Base-by-base conservation (phyloP, 805 yeast genomes). In the Saccharomycopsis capsularis region DNA sequence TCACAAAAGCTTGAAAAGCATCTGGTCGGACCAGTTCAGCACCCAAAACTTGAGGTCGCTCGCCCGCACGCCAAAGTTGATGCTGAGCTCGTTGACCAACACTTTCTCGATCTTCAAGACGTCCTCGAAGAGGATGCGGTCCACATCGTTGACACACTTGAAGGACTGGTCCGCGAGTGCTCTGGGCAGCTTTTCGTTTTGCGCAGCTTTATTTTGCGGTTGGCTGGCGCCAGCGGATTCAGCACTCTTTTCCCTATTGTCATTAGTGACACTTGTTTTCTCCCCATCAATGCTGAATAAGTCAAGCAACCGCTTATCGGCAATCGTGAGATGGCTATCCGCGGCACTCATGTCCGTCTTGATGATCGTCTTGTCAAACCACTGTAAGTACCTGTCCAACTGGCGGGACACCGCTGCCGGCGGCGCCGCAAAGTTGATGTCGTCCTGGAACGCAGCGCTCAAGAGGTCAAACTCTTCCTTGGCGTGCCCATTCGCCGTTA, bases 321-420 rank as follows among this genome's bases (percentile, higher is more conserved):
- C 51, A 3, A 60, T 42, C 1, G 54, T 29, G 1, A 49, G 24
- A 2, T 53, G 43, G 2, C 67, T 58, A n/a, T n/a, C n/a, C n/a
- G n/a, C n/a, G 43, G 62, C 62, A 18, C 64, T 62, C 61, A 66
- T 60, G 16, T 66, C 55, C 5, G 47, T 40, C 3, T 55, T 50
- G 2, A 67, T 55, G 13, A 69, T 44, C 35, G 60, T 61, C 7
- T 67, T 67, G 44, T 68, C 63, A 45, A 75, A 68, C 79, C 83
- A 76, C 21, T 70, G 65, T 24, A 80, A 60, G 60, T 79, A 83
- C 24, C 67, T 60, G 3, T 68, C 44, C n/a, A 52, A 36, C 68
- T 2, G 72, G 67, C 48, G 74, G 66, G 2, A 58, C 57, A n/a
- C 71, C 71, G 38, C 69, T 64, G 82, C 60, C 48, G 7, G 65